Conservation (phyloP, 306 rosid species). For the Cicer chorassanicum region DNA sequence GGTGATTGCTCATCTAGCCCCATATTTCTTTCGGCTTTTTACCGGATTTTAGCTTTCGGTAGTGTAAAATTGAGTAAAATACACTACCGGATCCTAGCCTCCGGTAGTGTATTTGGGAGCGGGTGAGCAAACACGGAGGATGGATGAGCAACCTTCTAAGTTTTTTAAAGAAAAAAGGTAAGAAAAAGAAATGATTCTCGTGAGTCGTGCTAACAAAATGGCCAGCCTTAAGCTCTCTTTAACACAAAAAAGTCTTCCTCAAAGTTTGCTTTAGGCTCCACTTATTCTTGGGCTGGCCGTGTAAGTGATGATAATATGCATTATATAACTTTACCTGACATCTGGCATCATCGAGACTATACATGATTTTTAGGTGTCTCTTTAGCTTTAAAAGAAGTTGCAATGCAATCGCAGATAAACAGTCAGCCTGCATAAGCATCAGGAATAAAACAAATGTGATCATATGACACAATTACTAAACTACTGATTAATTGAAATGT, state of each 20-base stretch:
- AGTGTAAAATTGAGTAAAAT: too few species aligned
- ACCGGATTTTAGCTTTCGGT: too few species aligned
- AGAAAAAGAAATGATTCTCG: neutral
- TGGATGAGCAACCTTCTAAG: too few species aligned
- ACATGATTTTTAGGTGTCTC: conserved; percentile 88
- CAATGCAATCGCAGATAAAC: conserved; percentile 78
- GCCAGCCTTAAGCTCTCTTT: neutral
- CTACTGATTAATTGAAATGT: conserved; percentile 6
- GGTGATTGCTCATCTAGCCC: too few species aligned
- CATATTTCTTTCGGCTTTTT: too few species aligned
- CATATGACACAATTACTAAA: conserved; percentile 18
- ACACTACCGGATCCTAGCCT: too few species aligned
- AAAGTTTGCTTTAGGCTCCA: conserved; percentile 11
- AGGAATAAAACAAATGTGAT: neutral
- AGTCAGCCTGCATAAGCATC: conserved; percentile 66
- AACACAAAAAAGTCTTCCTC: neutral
- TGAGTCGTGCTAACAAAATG: neutral
- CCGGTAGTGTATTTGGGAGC: too few species aligned
- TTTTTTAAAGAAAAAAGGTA: too few species aligned
- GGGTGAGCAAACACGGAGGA: too few species aligned
- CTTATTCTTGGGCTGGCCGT: neutral
- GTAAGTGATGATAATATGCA: conserved; percentile 11
- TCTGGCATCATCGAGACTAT: conserved; percentile 79
- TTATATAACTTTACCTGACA: conserved; percentile 72
- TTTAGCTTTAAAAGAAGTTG: conserved; percentile 95